These are phyloP conservation scores for Tulasnella sp. DNA, from an alignment of 768 basidiomycete genomes.

Conservation along the genomic window DNA sequence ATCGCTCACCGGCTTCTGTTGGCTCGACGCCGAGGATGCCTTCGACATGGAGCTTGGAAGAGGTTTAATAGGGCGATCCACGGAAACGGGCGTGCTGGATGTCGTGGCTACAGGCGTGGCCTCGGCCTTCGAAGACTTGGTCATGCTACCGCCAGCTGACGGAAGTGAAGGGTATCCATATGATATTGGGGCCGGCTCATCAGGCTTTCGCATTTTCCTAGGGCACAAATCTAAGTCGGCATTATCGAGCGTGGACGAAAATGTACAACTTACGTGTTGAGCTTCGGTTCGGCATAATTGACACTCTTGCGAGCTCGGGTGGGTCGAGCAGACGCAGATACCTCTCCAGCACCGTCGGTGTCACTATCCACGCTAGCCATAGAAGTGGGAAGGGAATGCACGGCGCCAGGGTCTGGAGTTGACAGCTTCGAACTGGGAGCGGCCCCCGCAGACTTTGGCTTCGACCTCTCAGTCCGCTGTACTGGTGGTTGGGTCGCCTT, in stretches of 20 bases:
- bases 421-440: neutral
- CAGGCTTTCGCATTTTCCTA: constrained; percentile 89
- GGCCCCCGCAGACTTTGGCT: neutral
- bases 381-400: neutral
- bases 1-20: neutral
- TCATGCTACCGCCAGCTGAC: neutral
- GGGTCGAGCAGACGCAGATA: constrained; percentile 35
- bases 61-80: constrained; percentile 20
- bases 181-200: constrained; percentile 35
- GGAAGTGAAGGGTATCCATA: constrained; percentile 19
- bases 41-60: constrained; percentile 12
- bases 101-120: neutral
- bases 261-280: constrained; percentile 60
- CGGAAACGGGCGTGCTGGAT: neutral
- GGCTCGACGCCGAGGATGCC: neutral
- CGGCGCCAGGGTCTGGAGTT: neutral
- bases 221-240: constrained; percentile 16
- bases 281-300: constrained; percentile 83
- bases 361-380: neutral
- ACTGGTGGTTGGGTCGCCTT: neutral
- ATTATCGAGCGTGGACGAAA: neutral
- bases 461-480: neutral
- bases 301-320: constrained; percentile 61
- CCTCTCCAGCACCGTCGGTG: constrained; percentile 42
- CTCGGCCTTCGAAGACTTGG: neutral